A percentile compares a stretch with the other conserved stretches of the same genome.
Conservation (phyloP, 495 filamentous ascomycete genomes). For the Neurospora sp. region DNA sequence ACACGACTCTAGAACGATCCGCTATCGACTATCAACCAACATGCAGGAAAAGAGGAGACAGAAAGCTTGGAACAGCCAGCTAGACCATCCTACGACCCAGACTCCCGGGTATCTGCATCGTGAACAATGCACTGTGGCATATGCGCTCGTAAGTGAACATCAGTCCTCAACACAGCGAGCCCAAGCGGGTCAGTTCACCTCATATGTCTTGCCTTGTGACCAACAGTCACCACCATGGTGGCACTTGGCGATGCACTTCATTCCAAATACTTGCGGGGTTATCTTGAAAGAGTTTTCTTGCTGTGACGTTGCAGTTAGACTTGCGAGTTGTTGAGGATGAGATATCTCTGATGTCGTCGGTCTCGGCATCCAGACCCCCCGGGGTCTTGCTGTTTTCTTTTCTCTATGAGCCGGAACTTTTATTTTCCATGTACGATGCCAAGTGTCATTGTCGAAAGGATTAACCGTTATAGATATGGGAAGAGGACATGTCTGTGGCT, state of each 20-base stretch:
- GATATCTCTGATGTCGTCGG: too few species aligned
- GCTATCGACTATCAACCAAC: background rate
- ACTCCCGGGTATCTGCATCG: background rate
- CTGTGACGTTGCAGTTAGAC: background rate
- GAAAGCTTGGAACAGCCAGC: background rate
- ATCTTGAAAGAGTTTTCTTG: background rate
- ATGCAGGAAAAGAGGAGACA: background rate
- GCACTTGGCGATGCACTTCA: background rate
- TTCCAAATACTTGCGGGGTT: background rate
- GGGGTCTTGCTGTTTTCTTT: too few species aligned
- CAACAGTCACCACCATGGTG: background rate
- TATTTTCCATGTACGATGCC: too few species aligned
- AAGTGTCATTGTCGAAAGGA: too few species aligned
- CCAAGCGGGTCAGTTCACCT: background rate
- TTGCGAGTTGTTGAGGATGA: too few species aligned
- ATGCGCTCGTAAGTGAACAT: background rate
- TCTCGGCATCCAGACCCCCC: too few species aligned
- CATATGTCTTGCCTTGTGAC: background rate
- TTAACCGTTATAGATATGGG: too few species aligned
- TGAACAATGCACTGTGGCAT: background rate
- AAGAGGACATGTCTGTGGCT: too few species aligned
- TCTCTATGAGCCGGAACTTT: background rate
- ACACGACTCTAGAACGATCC: background rate
- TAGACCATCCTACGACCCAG: background rate
- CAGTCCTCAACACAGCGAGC: background rate